Conservation (phyloP, 1,139 yeast genomes). For the Suhomyces chickasaworum region DNA sequence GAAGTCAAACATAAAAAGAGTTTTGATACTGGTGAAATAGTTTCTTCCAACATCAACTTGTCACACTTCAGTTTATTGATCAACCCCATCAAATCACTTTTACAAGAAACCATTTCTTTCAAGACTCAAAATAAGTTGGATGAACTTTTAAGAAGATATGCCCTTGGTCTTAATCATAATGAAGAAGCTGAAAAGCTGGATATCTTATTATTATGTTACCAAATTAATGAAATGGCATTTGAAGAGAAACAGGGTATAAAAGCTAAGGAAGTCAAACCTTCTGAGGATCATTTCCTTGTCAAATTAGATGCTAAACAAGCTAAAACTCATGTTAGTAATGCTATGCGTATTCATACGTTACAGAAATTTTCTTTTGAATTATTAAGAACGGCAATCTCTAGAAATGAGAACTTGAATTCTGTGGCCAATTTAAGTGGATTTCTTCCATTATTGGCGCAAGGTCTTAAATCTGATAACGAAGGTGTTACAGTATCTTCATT, state of each 20-base stretch:
- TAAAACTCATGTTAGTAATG: conserved; percentile 53
- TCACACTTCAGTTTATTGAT: conserved; percentile 60
- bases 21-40: conserved; percentile 80
- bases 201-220: conserved; percentile 71
- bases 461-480: conserved; percentile 69
- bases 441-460: conserved; percentile 66
- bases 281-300: conserved; percentile 68
- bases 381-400: conserved; percentile 68
- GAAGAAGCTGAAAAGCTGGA: conserved; percentile 59
- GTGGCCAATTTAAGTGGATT: conserved; percentile 69
- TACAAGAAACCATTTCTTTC: conserved; percentile 64
- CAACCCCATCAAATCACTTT: conserved; percentile 67
- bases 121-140: conserved; percentile 76
- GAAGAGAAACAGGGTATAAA: conserved; percentile 28
- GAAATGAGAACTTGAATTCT: conserved; percentile 58
- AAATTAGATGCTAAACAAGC: conserved; percentile 60
- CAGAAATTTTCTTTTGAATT: conserved; percentile 81
- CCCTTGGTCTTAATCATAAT: conserved; percentile 77
- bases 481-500: conserved; percentile 70
- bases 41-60: conserved; percentile 68
- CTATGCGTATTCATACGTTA: conserved; percentile 56
- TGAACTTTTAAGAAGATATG: conserved; percentile 73
- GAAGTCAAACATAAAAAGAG: conserved; percentile 91
- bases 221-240: conserved; percentile 62
- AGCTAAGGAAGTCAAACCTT: conserved; percentile 15